Percentiles rank a stretch among this genome's conserved stretches.
Conservation (phyloP, 2,329 filamentous ascomycete species). For the Colletotrichum gigasporum region DNA sequence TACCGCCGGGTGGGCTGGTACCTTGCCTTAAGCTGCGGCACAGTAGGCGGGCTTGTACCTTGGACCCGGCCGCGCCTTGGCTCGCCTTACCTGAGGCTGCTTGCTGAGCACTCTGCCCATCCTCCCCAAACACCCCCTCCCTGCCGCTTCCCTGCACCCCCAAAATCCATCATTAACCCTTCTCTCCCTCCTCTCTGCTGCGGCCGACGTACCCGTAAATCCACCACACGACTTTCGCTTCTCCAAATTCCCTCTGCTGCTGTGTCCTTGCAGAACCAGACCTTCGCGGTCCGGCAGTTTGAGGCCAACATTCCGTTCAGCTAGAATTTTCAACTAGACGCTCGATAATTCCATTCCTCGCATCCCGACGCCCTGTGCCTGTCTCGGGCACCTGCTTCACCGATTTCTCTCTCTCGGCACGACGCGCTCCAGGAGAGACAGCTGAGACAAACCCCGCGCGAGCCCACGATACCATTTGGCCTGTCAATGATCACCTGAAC, state of each 20-base stretch:
- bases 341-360: background rate
- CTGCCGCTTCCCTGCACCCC: constrained; percentile 20
- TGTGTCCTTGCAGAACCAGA: constrained; percentile 16
- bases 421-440: constrained; percentile 32
- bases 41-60: background rate
- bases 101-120: background rate
- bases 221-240: constrained; percentile 20
- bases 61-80: background rate
- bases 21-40: background rate
- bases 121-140: constrained; percentile 13
- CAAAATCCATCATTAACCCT: constrained; percentile 31
- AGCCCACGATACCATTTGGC: background rate
- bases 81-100: constrained; percentile 17
- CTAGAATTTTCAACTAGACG: background rate
- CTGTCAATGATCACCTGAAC: constrained; percentile 9
- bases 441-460: constrained; percentile 29
- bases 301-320: background rate
- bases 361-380: constrained; percentile 6
- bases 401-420: constrained; percentile 14
- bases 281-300: constrained; percentile 27
- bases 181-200: constrained; percentile 21
- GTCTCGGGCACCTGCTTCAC: constrained; percentile 24
- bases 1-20: too few species aligned
- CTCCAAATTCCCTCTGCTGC: constrained; percentile 9
- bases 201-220: constrained; percentile 16